phyloP scores from a whole-genome alignment of 768 basidiomycete species.

The Lepiota brunneoincarnata region DNA sequence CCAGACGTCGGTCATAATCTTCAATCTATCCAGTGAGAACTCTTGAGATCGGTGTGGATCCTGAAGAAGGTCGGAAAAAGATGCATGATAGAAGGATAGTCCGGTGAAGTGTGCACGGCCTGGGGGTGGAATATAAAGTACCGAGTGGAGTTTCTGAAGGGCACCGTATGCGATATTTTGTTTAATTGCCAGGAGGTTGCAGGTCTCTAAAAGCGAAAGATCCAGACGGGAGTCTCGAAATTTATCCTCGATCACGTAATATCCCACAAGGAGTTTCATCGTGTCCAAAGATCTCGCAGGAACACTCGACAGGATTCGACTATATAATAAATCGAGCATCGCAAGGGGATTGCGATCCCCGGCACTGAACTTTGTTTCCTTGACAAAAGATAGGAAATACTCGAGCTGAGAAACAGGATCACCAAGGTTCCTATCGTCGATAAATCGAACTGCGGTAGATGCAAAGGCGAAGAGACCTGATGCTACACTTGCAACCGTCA shows the following conservation, averaged over 20 bases:
- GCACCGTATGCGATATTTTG: background rate
- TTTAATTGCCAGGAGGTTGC: background rate
- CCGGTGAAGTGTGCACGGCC: background rate
- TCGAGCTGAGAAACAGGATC: background rate
- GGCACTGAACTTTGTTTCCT: background rate
- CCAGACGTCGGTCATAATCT: too few relatives aligned
- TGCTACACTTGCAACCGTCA: background rate
- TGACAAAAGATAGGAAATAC: background rate
- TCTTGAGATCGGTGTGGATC: background rate
- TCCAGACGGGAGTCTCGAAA: background rate
- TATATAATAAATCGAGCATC: background rate
- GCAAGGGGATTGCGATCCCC: background rate
- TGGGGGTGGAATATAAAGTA: background rate
- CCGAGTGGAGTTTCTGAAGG: background rate
- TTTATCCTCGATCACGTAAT: background rate
- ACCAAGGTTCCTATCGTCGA: background rate
- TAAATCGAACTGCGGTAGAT: background rate
- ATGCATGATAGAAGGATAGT: background rate
- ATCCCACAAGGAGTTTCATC: background rate
- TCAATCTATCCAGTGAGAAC: background rate
- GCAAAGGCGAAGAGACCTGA: constrained; percentile 1
- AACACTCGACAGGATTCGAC: background rate
- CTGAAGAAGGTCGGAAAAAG: background rate
- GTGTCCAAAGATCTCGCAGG: background rate
- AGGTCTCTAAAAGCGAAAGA: background rate